Evolutionary conservation across 2,329 filamentous ascomycete genomes (phyloP).

Genomic region (Pseudogymnoascus sp.): DNA sequence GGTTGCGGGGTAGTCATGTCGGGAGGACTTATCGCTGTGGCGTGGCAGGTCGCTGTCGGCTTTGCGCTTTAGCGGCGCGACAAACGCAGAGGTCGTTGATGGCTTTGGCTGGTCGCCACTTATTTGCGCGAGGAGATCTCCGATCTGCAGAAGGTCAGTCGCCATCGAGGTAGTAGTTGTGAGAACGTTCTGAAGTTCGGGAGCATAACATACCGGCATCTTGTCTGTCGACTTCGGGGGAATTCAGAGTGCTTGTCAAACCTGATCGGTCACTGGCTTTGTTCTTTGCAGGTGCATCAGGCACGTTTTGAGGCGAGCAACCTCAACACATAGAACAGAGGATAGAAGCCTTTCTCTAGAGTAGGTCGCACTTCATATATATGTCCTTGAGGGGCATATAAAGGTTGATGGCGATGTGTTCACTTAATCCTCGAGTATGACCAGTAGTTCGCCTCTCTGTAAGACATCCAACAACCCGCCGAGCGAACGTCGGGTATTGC

Average conservation of each 20-base stretch:
- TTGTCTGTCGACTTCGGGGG: background rate
- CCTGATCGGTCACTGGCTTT: constrained; percentile 7
- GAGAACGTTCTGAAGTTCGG: background rate
- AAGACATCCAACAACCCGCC: constrained; percentile 2
- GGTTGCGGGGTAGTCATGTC: constrained; percentile 23
- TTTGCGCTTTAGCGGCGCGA: constrained; percentile 47
- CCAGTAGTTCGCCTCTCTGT: background rate
- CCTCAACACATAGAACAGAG: background rate
- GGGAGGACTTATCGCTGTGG: constrained; percentile 37
- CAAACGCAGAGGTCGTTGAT: constrained; percentile 24
- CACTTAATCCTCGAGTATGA: constrained; percentile 6
- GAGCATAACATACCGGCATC: constrained; percentile 7
- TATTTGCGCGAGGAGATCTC: constrained; percentile 55
- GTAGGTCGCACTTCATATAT: background rate
- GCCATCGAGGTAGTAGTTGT: constrained; percentile 10
- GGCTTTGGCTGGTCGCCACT: constrained; percentile 41
- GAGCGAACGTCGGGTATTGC: background rate
- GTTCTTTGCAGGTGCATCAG: constrained; percentile 7
- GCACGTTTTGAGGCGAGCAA: constrained; percentile 2
- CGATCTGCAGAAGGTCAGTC: constrained; percentile 37
- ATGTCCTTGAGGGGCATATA: background rate
- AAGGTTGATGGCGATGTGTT: constrained; percentile 5
- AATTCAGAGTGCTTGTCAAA: constrained; percentile 4
- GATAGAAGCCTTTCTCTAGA: background rate
- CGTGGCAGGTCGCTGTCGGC: constrained; percentile 43